Percentiles rank a stretch among this genome's conserved stretches.
Evolutionary conservation across 2,329 filamentous ascomycete species (phyloP).

Genomic region (Fusarium brevicatenulatum): DNA sequence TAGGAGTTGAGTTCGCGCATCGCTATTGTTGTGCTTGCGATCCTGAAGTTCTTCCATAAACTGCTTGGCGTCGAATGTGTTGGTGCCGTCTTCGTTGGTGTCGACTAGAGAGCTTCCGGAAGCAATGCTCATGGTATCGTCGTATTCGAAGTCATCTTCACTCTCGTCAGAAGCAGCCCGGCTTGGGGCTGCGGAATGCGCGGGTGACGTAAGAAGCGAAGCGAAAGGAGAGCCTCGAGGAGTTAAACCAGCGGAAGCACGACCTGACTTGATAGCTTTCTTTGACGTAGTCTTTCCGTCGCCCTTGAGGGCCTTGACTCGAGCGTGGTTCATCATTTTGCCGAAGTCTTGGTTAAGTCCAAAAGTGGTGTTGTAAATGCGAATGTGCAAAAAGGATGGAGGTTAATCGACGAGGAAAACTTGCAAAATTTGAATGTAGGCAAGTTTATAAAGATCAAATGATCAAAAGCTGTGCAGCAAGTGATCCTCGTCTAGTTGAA

Average conservation of each 20-base stretch:
- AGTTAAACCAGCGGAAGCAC: constrained; percentile 67
- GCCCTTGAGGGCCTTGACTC: constrained; percentile 75
- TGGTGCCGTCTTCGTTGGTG: constrained; percentile 73
- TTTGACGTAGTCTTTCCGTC: constrained; percentile 77
- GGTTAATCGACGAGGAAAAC: constrained; percentile 40
- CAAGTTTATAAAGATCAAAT: constrained; percentile 7
- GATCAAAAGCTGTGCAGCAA: constrained; percentile 34
- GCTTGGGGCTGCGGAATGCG: constrained; percentile 68
- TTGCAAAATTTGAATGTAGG: constrained; percentile 23
- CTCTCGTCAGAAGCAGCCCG: constrained; percentile 71
- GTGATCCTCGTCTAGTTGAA: constrained; percentile 38
- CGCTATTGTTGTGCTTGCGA: constrained; percentile 80
- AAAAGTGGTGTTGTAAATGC: not conserved
- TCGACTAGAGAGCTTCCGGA: constrained; percentile 58
- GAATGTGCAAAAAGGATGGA: not conserved
- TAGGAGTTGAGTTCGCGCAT: constrained; percentile 68
- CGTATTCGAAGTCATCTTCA: constrained; percentile 61
- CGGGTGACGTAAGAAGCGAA: constrained; percentile 67
- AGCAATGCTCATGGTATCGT: constrained; percentile 56
- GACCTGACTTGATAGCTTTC: constrained; percentile 70
- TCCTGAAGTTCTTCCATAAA: constrained; percentile 76
- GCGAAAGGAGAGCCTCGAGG: constrained; percentile 67
- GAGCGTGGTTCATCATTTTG: constrained; percentile 67
- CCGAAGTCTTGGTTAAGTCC: not conserved
- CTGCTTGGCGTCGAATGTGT: constrained; percentile 68